phyloP scores from a whole-genome alignment of 1,284 basidiomycete species.

The Boletellus deceptivus region DNA sequence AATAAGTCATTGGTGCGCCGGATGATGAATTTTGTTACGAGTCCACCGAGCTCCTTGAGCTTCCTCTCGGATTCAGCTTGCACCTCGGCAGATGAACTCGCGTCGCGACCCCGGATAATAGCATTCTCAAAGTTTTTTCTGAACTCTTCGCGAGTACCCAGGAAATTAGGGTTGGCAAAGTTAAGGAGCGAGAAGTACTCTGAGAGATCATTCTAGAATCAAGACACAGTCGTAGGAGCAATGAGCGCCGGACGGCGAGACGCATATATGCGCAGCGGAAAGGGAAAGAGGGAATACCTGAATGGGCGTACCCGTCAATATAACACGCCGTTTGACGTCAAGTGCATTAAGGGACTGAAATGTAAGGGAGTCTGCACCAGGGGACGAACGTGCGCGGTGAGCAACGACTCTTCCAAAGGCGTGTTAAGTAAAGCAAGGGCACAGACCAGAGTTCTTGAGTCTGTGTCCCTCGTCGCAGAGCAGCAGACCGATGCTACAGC shows the following conservation, averaged over 20 bases:
- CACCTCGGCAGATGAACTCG: constrained; percentile 81
- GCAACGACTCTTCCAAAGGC: constrained; percentile 1
- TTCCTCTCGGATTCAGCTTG: constrained; percentile 88
- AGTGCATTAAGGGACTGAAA: constrained; percentile 85
- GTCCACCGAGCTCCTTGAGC: constrained; percentile 86
- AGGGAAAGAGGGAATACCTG: constrained; percentile 49
- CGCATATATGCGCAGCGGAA: constrained; percentile 5
- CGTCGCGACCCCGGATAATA: constrained; percentile 92
- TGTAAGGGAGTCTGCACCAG: constrained; percentile 72
- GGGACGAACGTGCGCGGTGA: constrained; percentile 9
- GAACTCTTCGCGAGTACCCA: constrained; percentile 92
- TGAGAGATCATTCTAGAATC: constrained; percentile 83
- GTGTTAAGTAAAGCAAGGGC: constrained; percentile 1
- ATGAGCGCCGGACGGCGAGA: not conserved
- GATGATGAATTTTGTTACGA: constrained; percentile 97
- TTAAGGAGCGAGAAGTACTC: constrained; percentile 97
- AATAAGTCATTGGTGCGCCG: constrained; percentile 95
- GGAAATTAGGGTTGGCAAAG: constrained; percentile 95
- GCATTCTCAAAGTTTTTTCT: constrained; percentile 95
- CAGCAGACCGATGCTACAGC: constrained; percentile 84
- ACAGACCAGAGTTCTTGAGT: constrained; percentile 90
- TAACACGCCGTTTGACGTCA: constrained; percentile 92
- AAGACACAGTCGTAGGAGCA: not conserved
- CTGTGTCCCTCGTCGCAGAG: constrained; percentile 98
- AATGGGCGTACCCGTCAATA: constrained; percentile 95